A percentile compares a stretch with the other conserved stretches of the same genome.
phyloP scores from a whole-genome alignment of 2,329 filamentous ascomycete genomes.

The Botryotinia calthae region DNA sequence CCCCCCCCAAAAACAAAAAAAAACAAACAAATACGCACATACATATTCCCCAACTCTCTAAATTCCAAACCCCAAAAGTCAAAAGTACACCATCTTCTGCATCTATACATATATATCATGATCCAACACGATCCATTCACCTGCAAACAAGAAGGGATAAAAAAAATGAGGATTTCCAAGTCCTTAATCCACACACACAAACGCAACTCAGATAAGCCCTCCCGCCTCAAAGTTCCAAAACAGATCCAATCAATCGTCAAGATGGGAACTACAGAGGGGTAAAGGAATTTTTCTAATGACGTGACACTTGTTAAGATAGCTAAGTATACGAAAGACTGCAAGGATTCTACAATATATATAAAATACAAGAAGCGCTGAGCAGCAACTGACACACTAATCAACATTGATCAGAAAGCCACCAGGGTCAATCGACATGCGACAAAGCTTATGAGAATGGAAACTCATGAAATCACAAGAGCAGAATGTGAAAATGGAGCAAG shows the following conservation, averaged over 20 bases:
- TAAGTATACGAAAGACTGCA: neutral
- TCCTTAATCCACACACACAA: fast-evolving
- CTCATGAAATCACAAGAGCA: neutral
- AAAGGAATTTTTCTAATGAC: fast-evolving
- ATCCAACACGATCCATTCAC: fast-evolving
- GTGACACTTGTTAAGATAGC: neutral
- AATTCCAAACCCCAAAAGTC: too few species aligned
- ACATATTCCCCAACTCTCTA: too few species aligned
- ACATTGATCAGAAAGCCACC: neutral
- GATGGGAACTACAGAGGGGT: too few species aligned
- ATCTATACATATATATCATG: too few species aligned
- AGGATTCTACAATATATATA: neutral
- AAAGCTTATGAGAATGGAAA: neutral
- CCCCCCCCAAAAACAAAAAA: too few species aligned
- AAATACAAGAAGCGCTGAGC: neutral
- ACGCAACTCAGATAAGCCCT: too few species aligned
- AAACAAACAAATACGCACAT: too few species aligned
- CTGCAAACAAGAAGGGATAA: too few species aligned
- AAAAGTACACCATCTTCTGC: too few species aligned
- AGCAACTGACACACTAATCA: neutral
- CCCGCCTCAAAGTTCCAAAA: too few species aligned
- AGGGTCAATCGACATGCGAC: neutral
- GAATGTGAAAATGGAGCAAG: neutral
- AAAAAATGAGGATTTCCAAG: too few species aligned
- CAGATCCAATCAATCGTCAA: too few species aligned